Evolutionary conservation across 306 rosid species (phyloP), one percentile per base, ranked within the genome.

Genomic region (Bauhinia variegata): DNA sequence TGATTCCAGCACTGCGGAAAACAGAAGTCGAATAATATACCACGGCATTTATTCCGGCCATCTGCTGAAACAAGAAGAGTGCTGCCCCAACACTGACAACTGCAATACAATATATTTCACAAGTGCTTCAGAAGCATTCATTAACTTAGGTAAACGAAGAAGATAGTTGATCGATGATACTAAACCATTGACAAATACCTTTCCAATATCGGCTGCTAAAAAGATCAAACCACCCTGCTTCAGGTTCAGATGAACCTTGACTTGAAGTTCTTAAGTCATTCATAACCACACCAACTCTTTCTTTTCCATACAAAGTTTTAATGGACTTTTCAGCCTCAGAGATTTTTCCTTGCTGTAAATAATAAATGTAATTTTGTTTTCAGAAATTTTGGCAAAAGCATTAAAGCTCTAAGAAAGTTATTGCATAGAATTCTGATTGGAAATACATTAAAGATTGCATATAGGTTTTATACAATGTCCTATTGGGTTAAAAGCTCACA

Each of bases 151-250:
- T 60, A 49, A 42, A 30, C 11, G 32, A 57, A 63, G 54, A 69
- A n/a, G n/a, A 6, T 6, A 65, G 56, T 47, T 37, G 54, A 19
- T 9, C 11, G 2, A 43, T 6, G 42, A 65, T 18, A 51, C 14
- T 57, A 31, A 52, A 60, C 34, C 67, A 68, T 54, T 56, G 33
- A 75, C 5, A 11, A 37, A 51, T 86, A 89, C 98, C 95, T 86
- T 89, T 93, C 91, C 91, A 63, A 48, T 93, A 93, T 71, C 98
- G 93, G 78, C 87, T 83, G 70, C 96, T 84, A 71, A 93, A 93
- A 78, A 93, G 79, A 84, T 93, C 98, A 64, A 91, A 75, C 98
- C 98, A 93, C 65, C 97, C 95, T 2, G 98, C 97, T 75, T 93
- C 98, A 37, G 97, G 83, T 77, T 93, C 98, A 53, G 81, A 66